Percentiles rank a stretch among this genome's conserved stretches.
phyloP scores from a whole-genome alignment of 202 grass and related monocot species.

The Saccharum hybrid region DNA sequence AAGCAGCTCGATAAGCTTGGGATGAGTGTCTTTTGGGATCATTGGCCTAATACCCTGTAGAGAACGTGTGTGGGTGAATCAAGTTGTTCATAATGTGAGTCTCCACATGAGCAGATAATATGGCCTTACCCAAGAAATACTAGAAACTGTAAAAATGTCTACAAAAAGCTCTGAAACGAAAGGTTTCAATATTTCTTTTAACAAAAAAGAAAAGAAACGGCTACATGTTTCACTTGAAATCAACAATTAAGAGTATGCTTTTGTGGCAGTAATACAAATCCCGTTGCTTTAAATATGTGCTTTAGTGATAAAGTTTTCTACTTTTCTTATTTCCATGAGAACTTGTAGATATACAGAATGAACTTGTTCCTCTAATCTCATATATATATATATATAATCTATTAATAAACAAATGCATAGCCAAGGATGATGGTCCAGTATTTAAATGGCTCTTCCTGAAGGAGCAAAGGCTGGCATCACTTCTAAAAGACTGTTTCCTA shows the following conservation, averaged over 20 bases:
- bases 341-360: neutral
- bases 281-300: neutral
- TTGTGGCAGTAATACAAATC: neutral
- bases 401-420: neutral
- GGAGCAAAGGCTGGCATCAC: slow-evolving; percentile 4
- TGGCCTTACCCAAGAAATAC: neutral
- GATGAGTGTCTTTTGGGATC: slow-evolving; percentile 72
- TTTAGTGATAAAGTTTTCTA: neutral
- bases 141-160: neutral
- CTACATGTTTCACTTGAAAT: neutral
- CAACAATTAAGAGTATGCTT: neutral
- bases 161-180: neutral
- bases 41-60: slow-evolving; percentile 70
- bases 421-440: neutral
- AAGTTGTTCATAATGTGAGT: neutral
- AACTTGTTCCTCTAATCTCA: neutral
- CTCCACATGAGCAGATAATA: neutral
- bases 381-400: neutral
- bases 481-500: slow-evolving; percentile 31
- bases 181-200: neutral
- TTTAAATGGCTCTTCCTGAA: slow-evolving; percentile 17
- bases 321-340: neutral
- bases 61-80: neutral
- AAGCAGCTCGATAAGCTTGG: slow-evolving; percentile 65
- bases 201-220: neutral